Evolutionary conservation across 2,329 filamentous ascomycete species (phyloP), one percentile per base, ranked within the genome.

Genomic region (Harringtonia lauricola): DNA sequence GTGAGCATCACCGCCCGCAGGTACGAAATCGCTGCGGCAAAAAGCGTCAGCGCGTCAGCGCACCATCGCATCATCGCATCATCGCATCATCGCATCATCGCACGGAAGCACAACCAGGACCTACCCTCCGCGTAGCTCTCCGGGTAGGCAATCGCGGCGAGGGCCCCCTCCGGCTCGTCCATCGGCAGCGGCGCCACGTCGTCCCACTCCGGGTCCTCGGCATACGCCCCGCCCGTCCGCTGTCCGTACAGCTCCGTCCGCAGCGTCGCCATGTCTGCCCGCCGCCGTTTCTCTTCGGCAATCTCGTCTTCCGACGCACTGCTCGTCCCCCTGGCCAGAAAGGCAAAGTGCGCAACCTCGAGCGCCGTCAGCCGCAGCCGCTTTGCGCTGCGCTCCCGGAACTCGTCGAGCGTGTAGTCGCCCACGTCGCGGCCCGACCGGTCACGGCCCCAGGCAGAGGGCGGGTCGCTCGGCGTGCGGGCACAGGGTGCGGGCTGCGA

Each of bases 131-230:
- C 78, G 62, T 98, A 98, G 51, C 92, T 83, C 28, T 86, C 80
- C 3, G 83, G 78, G 63, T 98, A 98, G 46, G 89, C 82, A 62
- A 98, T 98, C 47, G 82, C 79, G n/a, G 90, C 90, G 46, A 98
- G 76, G 24, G 90, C 87, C 53, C 82, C 72, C 53, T 80, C 83
- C 47, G 87, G 85, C 64, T 95, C 89, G 57, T 87, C 75, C 55
- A 92, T 81, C 4, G 85, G 80, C 44, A 96, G 83, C 18, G 89
- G 89, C 42, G 78, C 69, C 41, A 95, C 72, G 64, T 94, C 87
- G 52, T 86, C 79, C 90, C 88, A 96, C 49, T 71, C 73, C 2
- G 86, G 80, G 60, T 89, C 80, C 48, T 72, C 68, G 41, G 74
- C 70, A 60, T 85, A 83, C 55, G 63, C 51, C 9, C 67, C 68